These are phyloP conservation scores for Fusarium ambrosium DNA, from an alignment of 2,329 filamentous ascomycete species.

Conservation along the genomic window DNA sequence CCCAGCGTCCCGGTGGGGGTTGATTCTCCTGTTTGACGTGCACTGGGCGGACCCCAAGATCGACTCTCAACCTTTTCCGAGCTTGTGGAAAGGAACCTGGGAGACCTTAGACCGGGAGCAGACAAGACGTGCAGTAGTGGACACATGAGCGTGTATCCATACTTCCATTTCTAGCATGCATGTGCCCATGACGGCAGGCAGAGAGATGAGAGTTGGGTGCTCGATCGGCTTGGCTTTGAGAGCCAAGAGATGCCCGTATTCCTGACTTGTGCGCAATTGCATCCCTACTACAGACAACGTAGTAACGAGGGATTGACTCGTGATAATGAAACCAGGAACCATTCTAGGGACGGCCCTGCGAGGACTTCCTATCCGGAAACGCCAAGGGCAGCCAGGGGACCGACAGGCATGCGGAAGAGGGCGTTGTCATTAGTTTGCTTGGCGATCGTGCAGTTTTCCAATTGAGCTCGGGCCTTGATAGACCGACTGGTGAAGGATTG, in stretches of 20 bases:
- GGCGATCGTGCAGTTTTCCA: slow-evolving; percentile 1
- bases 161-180: neutral
- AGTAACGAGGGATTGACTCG: neutral
- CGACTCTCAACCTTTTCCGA: neutral
- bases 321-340: slow-evolving; percentile 5
- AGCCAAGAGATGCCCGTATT: neutral
- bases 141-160: neutral
- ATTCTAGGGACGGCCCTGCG: neutral
- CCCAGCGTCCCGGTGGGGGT: slow-evolving; percentile 3
- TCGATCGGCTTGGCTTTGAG: neutral
- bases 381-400: neutral
- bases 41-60: neutral
- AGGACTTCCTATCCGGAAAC: neutral
- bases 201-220: neutral
- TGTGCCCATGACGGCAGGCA: neutral
- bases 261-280: neutral
- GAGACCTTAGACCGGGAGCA: neutral
- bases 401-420: slow-evolving; percentile 7
- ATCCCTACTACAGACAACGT: neutral
- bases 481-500: neutral
- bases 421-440: neutral
- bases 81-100: slow-evolving; percentile 3
- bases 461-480: neutral
- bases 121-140: slow-evolving; percentile 13
- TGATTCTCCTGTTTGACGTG: slow-evolving; percentile 1